A percentile compares a stretch with the other conserved stretches of the same genome.
These are phyloP conservation scores for Oldenlandia corymbosa DNA, from an alignment of 257 asterid species.

Conservation along the genomic window DNA sequence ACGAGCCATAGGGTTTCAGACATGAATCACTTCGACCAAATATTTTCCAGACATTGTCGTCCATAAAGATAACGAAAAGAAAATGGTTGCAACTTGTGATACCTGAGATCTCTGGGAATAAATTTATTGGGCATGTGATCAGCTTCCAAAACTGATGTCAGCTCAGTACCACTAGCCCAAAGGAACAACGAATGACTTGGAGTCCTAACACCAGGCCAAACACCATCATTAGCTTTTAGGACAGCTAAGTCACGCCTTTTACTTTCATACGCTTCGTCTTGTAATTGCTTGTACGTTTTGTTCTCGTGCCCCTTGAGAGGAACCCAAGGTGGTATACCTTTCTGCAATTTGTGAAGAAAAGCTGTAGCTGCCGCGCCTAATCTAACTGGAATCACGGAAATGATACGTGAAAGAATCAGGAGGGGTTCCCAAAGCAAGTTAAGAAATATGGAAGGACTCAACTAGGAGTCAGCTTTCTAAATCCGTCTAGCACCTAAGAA, in stretches of 20 bases:
- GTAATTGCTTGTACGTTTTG: constrained; percentile 85
- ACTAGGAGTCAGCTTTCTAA: background rate
- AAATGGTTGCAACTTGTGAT: background rate
- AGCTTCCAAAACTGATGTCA: constrained; percentile 77
- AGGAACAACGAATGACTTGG: constrained; percentile 95
- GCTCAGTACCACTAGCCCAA: constrained; percentile 98
- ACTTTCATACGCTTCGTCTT: constrained; percentile 85
- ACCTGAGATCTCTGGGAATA: constrained; percentile 86
- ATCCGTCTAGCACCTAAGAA: background rate
- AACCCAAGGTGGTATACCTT: constrained; percentile 96
- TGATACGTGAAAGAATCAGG: background rate
- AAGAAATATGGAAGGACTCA: background rate
- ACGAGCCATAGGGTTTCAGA: background rate
- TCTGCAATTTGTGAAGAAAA: constrained; percentile 79
- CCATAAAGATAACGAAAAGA: background rate
- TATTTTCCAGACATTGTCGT: background rate
- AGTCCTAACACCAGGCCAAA: constrained; percentile 87
- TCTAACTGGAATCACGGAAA: constrained; percentile 55
- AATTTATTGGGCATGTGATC: constrained; percentile 97
- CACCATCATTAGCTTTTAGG: constrained; percentile 75
- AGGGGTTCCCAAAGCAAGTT: background rate
- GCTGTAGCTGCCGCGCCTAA: constrained; percentile 92
- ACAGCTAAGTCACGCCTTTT: constrained; percentile 89
- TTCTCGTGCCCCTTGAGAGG: constrained; percentile 87
- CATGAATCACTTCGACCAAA: background rate